Percentiles rank a stretch among this genome's conserved stretches.
phyloP scores from a whole-genome alignment of 768 basidiomycete genomes.

The Suillus weaverae region DNA sequence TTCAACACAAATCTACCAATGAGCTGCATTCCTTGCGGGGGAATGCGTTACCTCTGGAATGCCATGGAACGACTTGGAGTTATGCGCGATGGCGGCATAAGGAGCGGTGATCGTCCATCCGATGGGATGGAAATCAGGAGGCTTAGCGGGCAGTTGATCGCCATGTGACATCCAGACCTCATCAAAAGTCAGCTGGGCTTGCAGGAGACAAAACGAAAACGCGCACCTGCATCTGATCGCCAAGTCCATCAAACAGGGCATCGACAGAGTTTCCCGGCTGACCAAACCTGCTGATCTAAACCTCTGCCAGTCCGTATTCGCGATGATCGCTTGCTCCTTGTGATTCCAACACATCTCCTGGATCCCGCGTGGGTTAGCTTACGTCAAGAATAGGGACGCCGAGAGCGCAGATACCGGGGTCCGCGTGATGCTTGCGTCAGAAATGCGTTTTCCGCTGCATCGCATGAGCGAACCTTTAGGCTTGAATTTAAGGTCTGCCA shows the following conservation, averaged over 20 bases:
- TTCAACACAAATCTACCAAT: conserved; percentile 81
- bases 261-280: conserved; percentile 52
- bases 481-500: conserved; percentile 86
- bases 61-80: conserved; percentile 86
- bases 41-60: conserved; percentile 99
- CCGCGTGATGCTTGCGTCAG: conserved; percentile 67
- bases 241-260: conserved; percentile 81
- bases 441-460: neutral
- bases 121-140: conserved; percentile 83
- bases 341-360: conserved; percentile 94
- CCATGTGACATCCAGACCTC: conserved; percentile 99
- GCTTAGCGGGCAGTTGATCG: conserved; percentile 83
- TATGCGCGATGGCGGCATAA: conserved; percentile 90
- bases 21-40: conserved; percentile 84
- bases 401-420: conserved; percentile 84
- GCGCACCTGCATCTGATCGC: conserved; percentile 84
- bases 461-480: conserved; percentile 72
- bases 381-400: conserved; percentile 94
- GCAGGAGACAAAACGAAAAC: neutral
- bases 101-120: conserved; percentile 86
- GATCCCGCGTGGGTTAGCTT: neutral
- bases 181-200: neutral
- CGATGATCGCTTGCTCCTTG: conserved; percentile 82
- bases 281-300: conserved; percentile 69
- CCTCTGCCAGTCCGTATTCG: conserved; percentile 91